phyloP scores from a whole-genome alignment of 768 basidiomycete genomes.

The Amanita molliuscula region DNA sequence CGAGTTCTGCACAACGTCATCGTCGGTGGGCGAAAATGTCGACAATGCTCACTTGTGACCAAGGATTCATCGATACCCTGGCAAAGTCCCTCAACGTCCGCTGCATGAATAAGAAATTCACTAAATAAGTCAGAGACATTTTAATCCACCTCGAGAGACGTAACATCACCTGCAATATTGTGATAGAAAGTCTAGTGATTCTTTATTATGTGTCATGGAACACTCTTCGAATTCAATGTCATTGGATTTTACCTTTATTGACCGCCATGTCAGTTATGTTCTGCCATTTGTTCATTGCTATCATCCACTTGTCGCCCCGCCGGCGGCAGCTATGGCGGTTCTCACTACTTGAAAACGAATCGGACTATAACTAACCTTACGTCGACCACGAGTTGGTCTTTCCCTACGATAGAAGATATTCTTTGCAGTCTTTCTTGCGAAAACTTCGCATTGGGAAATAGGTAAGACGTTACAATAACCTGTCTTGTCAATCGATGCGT shows the following conservation, averaged over 20 bases:
- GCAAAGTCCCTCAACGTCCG: slow-evolving; percentile 97
- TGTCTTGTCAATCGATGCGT: slow-evolving; percentile 20
- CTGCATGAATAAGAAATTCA: slow-evolving; percentile 93
- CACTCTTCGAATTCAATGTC: not conserved
- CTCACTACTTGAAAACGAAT: not conserved
- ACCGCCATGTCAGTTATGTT: slow-evolving; percentile 93
- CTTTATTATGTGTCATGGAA: slow-evolving; percentile 25
- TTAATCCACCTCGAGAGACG: not conserved
- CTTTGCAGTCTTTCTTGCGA: slow-evolving; percentile 57
- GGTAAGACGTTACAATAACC: slow-evolving; percentile 97
- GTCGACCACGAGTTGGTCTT: slow-evolving; percentile 86
- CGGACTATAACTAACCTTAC: slow-evolving; percentile 56
- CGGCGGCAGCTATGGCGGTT: slow-evolving; percentile 63
- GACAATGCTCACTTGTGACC: slow-evolving; percentile 50
- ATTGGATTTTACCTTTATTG: slow-evolving; percentile 45
- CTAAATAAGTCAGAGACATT: slow-evolving; percentile 25
- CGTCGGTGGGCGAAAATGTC: not conserved
- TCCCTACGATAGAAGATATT: slow-evolving; percentile 59
- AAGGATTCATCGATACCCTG: slow-evolving; percentile 91
- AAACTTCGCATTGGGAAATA: slow-evolving; percentile 82
- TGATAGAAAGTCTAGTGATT: slow-evolving; percentile 66
- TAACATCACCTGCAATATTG: slow-evolving; percentile 63
- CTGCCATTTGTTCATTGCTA: slow-evolving; percentile 99
- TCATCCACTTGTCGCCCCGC: slow-evolving; percentile 70
- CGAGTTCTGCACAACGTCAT: slow-evolving; percentile 48